phyloP scores from a whole-genome alignment of 2,329 filamentous ascomycete species.

The Aureobasidium sp. region DNA sequence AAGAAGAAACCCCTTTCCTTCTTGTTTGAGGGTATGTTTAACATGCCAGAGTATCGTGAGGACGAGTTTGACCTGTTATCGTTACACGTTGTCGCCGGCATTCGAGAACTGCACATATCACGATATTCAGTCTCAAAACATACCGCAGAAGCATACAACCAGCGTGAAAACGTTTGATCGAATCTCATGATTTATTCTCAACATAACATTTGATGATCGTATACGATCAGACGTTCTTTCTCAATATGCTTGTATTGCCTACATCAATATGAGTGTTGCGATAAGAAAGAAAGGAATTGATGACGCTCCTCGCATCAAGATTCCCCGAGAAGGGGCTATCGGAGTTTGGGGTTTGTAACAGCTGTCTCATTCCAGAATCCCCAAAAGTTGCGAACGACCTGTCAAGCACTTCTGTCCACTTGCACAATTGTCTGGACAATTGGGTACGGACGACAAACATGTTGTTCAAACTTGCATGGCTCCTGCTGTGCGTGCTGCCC shows the following conservation, averaged over 20 bases:
- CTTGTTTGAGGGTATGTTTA: neutral
- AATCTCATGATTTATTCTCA: too few relatives aligned
- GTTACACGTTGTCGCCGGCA: too few relatives aligned
- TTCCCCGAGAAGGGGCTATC: constrained; percentile 4
- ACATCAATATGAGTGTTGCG: neutral
- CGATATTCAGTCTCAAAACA: too few relatives aligned
- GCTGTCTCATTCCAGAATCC: neutral
- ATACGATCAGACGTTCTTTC: neutral
- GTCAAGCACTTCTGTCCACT: neutral
- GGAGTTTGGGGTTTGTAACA: neutral
- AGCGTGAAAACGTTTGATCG: too few relatives aligned
- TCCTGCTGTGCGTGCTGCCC: constrained; percentile 35
- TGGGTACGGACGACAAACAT: constrained; percentile 20
- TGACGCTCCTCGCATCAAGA: neutral
- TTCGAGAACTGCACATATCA: too few relatives aligned
- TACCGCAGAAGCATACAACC: too few relatives aligned
- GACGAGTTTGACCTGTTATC: too few relatives aligned
- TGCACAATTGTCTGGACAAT: neutral
- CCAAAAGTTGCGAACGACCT: neutral
- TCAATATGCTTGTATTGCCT: too few relatives aligned
- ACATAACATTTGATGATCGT: too few relatives aligned
- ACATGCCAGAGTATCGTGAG: too few relatives aligned
- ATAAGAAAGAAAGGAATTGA: neutral
- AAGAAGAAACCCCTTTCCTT: too few relatives aligned
- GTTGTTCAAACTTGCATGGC: constrained; percentile 31